phyloP scores from a whole-genome alignment of 495 filamentous ascomycete species.

The Penicillium psychrofluorescens region DNA sequence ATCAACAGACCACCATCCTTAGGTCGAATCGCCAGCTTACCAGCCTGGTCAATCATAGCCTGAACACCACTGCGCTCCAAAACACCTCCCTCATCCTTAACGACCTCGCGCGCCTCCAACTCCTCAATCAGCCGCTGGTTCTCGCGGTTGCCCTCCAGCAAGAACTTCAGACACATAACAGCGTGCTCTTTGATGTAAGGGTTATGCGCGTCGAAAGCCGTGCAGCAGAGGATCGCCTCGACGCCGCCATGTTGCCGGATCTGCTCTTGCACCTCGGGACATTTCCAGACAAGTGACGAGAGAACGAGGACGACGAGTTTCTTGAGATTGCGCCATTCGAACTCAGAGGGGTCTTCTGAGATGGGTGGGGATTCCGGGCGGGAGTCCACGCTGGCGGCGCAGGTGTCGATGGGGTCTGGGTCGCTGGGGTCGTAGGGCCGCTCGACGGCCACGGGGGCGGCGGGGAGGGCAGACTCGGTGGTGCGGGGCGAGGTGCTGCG shows the following conservation, averaged over 20 bases:
- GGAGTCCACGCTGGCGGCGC: constrained; percentile 32
- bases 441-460: constrained; percentile 46
- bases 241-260: constrained; percentile 76
- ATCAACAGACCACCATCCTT: constrained; percentile 11
- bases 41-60: constrained; percentile 45
- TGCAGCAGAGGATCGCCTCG: constrained; percentile 79
- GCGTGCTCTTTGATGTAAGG: constrained; percentile 87
- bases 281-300: constrained; percentile 75
- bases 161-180: constrained; percentile 81
- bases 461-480: constrained; percentile 18
- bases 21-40: constrained; percentile 37
- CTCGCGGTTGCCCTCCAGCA: constrained; percentile 75
- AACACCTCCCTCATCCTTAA: constrained; percentile 40
- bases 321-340: constrained; percentile 90
- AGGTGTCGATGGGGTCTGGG: constrained; percentile 34
- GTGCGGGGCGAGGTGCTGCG: constrained; percentile 22
- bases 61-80: constrained; percentile 47
- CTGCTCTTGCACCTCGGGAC: constrained; percentile 72
- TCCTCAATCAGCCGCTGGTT: constrained; percentile 69
- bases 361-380: constrained; percentile 54
- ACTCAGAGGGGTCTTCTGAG: constrained; percentile 75
- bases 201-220: constrained; percentile 78
- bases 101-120: constrained; percentile 48
- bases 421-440: constrained; percentile 50
- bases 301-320: constrained; percentile 84